These are phyloP conservation scores for Colletotrichum chrysophilum DNA, from an alignment of 2,329 filamentous ascomycete genomes.

Conservation along the genomic window DNA sequence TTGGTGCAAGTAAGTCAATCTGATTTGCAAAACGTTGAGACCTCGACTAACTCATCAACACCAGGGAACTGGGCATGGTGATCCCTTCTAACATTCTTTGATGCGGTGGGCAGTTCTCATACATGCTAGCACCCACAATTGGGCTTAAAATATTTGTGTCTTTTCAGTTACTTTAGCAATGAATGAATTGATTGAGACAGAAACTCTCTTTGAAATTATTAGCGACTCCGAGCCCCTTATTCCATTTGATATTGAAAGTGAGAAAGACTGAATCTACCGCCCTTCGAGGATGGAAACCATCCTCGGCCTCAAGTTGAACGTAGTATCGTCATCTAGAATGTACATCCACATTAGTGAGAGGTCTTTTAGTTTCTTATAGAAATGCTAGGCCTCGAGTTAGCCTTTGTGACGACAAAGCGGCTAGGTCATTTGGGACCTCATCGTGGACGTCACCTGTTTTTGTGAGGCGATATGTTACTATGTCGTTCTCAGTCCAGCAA, in stretches of 20 bases:
- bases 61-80: neutral
- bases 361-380: too few relatives aligned
- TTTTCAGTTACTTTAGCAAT: neutral
- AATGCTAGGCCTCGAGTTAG: too few relatives aligned
- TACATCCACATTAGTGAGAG: too few relatives aligned
- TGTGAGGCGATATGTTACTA: neutral
- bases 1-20: neutral
- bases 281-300: neutral
- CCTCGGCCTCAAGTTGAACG: too few relatives aligned
- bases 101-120: neutral
- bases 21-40: too few relatives aligned
- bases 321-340: too few relatives aligned
- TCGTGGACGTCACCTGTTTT: neutral
- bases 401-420: too few relatives aligned
- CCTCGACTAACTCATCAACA: too few relatives aligned
- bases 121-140: neutral
- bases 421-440: too few relatives aligned
- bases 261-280: neutral
- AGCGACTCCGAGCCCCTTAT: rapidly evolving
- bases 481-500: rapidly evolving
- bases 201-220: rapidly evolving
- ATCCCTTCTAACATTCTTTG: neutral
- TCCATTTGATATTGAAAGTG: neutral
- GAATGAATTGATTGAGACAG: neutral
- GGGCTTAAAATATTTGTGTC: neutral